Conservation (phyloP, 1,139 yeast genomes). For the Magnusiomyces sp. region DNA sequence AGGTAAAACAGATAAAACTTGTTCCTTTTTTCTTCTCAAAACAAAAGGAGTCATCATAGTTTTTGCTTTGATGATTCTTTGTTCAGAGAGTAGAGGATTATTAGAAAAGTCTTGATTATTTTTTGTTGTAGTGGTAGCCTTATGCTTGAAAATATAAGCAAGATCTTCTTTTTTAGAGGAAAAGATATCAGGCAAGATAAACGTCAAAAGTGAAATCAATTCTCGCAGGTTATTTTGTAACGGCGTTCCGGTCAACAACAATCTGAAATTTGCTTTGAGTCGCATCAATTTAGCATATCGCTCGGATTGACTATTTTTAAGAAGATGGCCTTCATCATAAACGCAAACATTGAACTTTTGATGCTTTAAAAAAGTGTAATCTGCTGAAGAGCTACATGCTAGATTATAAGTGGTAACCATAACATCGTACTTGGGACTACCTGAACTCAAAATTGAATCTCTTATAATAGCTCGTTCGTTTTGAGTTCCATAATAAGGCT, state of each 20-base stretch:
- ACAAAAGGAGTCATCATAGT: conserved; percentile 99
- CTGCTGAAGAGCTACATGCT: conserved; percentile 81
- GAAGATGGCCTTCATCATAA: conserved; percentile 95
- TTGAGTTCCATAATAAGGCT: conserved; percentile 89
- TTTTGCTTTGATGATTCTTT: conserved; percentile 87
- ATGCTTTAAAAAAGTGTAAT: conserved; percentile 65
- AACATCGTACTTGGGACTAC: conserved; percentile 67
- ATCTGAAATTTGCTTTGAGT: conserved; percentile 68
- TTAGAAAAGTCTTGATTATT: conserved; percentile 37
- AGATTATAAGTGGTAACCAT: conserved; percentile 88
- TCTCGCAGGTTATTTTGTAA: conserved; percentile 87
- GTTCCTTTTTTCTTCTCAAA: conserved; percentile 81
- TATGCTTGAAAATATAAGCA: conserved; percentile 73
- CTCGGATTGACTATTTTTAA: conserved; percentile 82
- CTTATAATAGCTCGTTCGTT: conserved; percentile 79
- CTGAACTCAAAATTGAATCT: conserved; percentile 36
- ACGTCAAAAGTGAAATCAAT: conserved; percentile 78
- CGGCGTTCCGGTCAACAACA: conserved; percentile 92
- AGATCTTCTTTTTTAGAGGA: conserved; percentile 76
- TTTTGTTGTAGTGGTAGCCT: conserved; percentile 55
- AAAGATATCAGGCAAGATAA: conserved; percentile 79
- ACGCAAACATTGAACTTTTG: conserved; percentile 79
- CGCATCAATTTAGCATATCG: conserved; percentile 82
- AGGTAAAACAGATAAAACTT: conserved; percentile 84
- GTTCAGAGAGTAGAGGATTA: conserved; percentile 69